phyloP scores from a whole-genome alignment of 345 rosid species.

The Gossypium raimondii region DNA sequence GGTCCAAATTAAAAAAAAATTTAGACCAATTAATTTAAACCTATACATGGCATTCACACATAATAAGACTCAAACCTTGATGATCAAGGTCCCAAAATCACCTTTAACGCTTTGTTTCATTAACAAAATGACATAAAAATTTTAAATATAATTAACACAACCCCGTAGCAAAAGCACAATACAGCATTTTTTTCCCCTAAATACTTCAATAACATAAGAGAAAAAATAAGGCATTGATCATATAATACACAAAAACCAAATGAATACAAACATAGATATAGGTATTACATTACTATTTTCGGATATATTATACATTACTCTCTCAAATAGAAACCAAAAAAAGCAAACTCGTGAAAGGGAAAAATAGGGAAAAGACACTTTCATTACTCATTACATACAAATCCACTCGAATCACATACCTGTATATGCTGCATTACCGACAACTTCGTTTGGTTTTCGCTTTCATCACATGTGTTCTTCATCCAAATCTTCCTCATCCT shows the following conservation, averaged over 20 bases:
- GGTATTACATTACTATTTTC: neutral
- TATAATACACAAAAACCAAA: neutral
- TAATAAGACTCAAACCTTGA: too few species aligned
- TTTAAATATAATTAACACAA: too few species aligned
- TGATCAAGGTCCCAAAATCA: too few species aligned
- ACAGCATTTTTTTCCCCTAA: too few species aligned
- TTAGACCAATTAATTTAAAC: too few species aligned
- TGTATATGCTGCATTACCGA: neutral
- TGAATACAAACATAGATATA: neutral
- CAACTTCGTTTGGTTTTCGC: neutral
- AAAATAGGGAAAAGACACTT: neutral
- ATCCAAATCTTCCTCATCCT: slow-evolving; percentile 19
- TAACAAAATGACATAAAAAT: too few species aligned
- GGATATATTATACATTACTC: neutral
- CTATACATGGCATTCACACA: too few species aligned
- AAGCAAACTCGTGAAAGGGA: neutral
- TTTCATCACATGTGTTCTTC: neutral
- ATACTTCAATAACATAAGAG: too few species aligned
- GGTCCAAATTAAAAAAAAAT: too few species aligned
- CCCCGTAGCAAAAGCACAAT: too few species aligned
- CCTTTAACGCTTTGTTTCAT: too few species aligned
- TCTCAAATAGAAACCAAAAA: neutral
- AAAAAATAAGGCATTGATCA: neutral
- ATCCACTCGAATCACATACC: neutral
- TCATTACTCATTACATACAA: neutral